Conservation (phyloP, 345 rosid genomes). For the Ricinus communis region DNA sequence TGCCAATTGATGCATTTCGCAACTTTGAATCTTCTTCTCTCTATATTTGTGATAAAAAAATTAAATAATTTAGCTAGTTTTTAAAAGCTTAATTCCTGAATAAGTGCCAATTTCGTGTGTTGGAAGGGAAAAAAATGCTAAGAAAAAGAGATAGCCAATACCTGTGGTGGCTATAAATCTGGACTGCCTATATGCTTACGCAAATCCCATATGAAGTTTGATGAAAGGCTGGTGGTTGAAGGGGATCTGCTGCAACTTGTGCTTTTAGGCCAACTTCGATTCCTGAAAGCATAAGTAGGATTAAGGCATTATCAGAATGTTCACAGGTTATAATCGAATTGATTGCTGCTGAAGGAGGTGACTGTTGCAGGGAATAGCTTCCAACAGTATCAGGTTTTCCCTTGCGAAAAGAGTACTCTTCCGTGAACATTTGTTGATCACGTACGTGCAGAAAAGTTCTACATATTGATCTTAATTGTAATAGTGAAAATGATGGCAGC, state of each 20-base stretch:
- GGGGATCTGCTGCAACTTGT: slow-evolving; percentile 31
- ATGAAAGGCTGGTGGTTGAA: slow-evolving; percentile 20
- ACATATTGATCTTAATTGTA: slow-evolving; percentile 25
- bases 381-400: slow-evolving; percentile 4
- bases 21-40: too few relatives aligned
- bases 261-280: slow-evolving; percentile 22
- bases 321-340: slow-evolving; percentile 5
- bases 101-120: too few relatives aligned
- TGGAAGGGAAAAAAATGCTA: background rate
- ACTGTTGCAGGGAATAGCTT: slow-evolving; percentile 12
- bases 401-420: slow-evolving; percentile 12
- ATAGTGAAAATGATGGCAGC: slow-evolving; percentile 13
- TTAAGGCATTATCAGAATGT: slow-evolving; percentile 13
- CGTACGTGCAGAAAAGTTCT: slow-evolving; percentile 6
- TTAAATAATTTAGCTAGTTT: too few relatives aligned
- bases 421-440: background rate
- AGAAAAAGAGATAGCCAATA: slow-evolving; percentile 24
- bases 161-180: slow-evolving; percentile 23
- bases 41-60: too few relatives aligned
- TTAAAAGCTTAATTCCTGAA: too few relatives aligned
- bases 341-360: slow-evolving; percentile 27
- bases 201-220: slow-evolving; percentile 7
- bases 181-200: slow-evolving; percentile 19
- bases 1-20: too few relatives aligned
- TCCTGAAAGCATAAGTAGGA: slow-evolving; percentile 4